Conservation (phyloP, 2,329 filamentous ascomycete genomes). For the Zarea fungicola region DNA sequence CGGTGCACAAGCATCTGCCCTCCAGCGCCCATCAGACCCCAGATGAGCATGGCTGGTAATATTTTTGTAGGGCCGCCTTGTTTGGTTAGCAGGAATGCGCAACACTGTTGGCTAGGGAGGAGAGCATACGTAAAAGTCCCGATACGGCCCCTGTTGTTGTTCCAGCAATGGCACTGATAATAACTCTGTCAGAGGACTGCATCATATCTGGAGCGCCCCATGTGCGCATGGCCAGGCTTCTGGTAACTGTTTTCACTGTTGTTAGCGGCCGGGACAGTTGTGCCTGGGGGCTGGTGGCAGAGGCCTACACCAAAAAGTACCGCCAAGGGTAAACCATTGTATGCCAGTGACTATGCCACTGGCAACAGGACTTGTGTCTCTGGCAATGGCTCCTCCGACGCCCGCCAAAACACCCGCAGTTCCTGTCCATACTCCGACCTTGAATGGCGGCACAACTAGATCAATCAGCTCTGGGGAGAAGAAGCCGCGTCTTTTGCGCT, state of each 20-base stretch:
- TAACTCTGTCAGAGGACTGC: slow-evolving; percentile 54
- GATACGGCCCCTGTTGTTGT: slow-evolving; percentile 60
- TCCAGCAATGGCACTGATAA: slow-evolving; percentile 66
- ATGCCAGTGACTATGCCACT: slow-evolving; percentile 69
- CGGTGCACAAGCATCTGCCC: slow-evolving; percentile 34
- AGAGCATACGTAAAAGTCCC: slow-evolving; percentile 47
- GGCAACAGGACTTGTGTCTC: slow-evolving; percentile 60
- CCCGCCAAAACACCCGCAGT: slow-evolving; percentile 58
- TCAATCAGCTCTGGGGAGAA: slow-evolving; percentile 40
- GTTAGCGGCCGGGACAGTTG: not conserved
- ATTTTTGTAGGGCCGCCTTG: slow-evolving; percentile 49
- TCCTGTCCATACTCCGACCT: slow-evolving; percentile 58
- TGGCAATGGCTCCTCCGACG: slow-evolving; percentile 65
- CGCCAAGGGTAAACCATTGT: slow-evolving; percentile 77
- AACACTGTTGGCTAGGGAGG: not conserved
- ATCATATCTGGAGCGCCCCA: slow-evolving; percentile 48
- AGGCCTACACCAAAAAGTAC: slow-evolving; percentile 66
- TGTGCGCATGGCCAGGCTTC: slow-evolving; percentile 40
- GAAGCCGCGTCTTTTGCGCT: slow-evolving; percentile 28
- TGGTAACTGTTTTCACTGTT: slow-evolving; percentile 41
- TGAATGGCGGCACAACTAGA: slow-evolving; percentile 47
- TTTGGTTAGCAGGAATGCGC: slow-evolving; percentile 16
- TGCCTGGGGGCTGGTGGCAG: not conserved
- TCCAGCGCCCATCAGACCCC: slow-evolving; percentile 37
- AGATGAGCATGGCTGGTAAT: slow-evolving; percentile 45